A percentile compares a stretch with the other conserved stretches of the same genome.
Evolutionary conservation across 2,329 filamentous ascomycete genomes (phyloP).

Genomic region (Trichophyton equinum): DNA sequence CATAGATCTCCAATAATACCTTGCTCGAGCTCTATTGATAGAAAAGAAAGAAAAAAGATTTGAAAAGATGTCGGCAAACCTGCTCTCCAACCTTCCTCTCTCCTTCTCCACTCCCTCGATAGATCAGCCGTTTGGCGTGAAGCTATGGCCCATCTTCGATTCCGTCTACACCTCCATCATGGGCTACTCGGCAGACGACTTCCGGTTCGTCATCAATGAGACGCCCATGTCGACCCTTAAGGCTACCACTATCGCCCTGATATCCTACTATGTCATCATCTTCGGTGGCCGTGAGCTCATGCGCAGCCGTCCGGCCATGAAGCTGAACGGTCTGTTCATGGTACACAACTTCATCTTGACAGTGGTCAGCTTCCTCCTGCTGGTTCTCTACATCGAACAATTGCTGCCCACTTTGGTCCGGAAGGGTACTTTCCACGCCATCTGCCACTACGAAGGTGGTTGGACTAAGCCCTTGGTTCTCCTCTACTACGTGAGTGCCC

Average conservation of each 20-base stretch:
- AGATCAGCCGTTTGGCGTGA: constrained; percentile 71
- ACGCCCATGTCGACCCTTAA: constrained; percentile 79
- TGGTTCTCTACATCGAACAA: constrained; percentile 75
- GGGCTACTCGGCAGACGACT: constrained; percentile 69
- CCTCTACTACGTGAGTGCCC: constrained; percentile 68
- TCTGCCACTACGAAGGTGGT: constrained; percentile 58
- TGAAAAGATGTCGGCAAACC: neutral
- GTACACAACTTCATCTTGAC: constrained; percentile 88
- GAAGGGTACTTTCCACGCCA: constrained; percentile 68
- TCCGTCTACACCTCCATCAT: constrained; percentile 58
- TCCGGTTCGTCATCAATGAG: constrained; percentile 61
- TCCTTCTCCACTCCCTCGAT: constrained; percentile 48
- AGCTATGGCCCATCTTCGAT: constrained; percentile 81
- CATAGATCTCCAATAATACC: neutral
- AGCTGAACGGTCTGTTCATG: constrained; percentile 73
- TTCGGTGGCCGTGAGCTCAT: constrained; percentile 79
- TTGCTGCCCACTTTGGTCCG: constrained; percentile 66
- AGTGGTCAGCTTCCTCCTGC: constrained; percentile 58
- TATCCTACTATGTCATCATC: constrained; percentile 77
- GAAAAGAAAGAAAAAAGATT: neutral
- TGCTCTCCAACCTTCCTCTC: constrained; percentile 12
- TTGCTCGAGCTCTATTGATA: neutral
- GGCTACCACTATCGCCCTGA: constrained; percentile 61
- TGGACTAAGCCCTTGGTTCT: constrained; percentile 83
- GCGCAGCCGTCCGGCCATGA: constrained; percentile 66